A percentile compares a stretch with the other conserved stretches of the same genome.
phyloP scores from a whole-genome alignment of 768 basidiomycete genomes.

The Neoboletus brunneissimus region DNA sequence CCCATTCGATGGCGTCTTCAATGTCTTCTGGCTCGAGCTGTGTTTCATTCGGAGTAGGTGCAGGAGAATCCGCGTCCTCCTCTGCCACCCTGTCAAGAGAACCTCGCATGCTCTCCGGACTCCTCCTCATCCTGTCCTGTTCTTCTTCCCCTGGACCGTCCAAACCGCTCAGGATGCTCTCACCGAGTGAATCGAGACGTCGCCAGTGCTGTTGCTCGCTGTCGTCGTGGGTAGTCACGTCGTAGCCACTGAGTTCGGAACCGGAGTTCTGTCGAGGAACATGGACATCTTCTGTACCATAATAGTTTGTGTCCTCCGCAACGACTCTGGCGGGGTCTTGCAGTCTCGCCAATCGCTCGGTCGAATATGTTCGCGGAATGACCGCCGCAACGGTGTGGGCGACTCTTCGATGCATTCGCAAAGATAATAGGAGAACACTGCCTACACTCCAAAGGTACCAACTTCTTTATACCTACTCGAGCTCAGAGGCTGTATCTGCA shows the following conservation, averaged over 20 bases:
- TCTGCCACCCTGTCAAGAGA: slow-evolving; percentile 40
- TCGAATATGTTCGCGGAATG: slow-evolving; percentile 19
- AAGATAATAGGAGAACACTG: background rate
- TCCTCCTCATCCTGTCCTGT: slow-evolving; percentile 24
- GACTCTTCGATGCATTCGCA: slow-evolving; percentile 31
- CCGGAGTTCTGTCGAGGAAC: slow-evolving; percentile 11
- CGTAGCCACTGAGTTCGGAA: slow-evolving; percentile 21
- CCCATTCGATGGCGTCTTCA: slow-evolving; percentile 45
- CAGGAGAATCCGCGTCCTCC: slow-evolving; percentile 23
- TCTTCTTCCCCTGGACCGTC: slow-evolving; percentile 25
- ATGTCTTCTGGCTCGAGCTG: slow-evolving; percentile 33
- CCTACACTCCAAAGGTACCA: slow-evolving; percentile 1
- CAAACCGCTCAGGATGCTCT: slow-evolving; percentile 33
- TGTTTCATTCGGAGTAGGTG: slow-evolving; percentile 7
- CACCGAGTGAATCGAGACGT: slow-evolving; percentile 31
- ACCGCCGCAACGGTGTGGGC: slow-evolving; percentile 32
- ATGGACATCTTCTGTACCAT: slow-evolving; percentile 9
- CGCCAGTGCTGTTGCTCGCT: slow-evolving; percentile 28
- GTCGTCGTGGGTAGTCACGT: slow-evolving; percentile 22
- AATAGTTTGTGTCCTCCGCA: slow-evolving; percentile 15
- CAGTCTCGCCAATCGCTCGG: slow-evolving; percentile 12
- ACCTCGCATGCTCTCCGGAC: slow-evolving; percentile 37
- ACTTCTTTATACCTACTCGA: slow-evolving; percentile 25
- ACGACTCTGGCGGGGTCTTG: slow-evolving; percentile 21
- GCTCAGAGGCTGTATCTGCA: slow-evolving; percentile 23